These are phyloP conservation scores for Biancaea sappan DNA, from an alignment of 306 rosid species.

Conservation along the genomic window DNA sequence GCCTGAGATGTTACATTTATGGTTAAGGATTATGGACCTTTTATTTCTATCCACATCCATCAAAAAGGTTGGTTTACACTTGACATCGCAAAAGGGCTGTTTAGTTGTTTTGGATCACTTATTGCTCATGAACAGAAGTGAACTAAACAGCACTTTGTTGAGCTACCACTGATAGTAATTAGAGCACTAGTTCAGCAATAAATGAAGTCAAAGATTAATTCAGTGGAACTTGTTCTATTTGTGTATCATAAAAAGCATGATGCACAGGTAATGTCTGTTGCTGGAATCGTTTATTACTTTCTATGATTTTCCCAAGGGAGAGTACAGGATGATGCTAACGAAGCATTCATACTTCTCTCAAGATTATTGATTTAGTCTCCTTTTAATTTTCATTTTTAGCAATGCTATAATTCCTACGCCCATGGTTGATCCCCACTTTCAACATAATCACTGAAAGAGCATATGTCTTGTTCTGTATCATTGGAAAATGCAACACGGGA, in stretches of 20 bases:
- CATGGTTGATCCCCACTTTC: conserved; percentile 25
- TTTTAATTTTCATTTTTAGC: conserved; percentile 18
- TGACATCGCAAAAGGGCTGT: conserved; percentile 37
- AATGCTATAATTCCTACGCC: conserved; percentile 8
- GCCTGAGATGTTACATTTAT: conserved; percentile 42
- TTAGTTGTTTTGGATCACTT: conserved; percentile 36
- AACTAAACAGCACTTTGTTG: conserved; percentile 36
- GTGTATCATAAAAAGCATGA: conserved; percentile 28
- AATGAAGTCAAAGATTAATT: conserved; percentile 40
- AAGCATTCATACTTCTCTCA: conserved; percentile 23
- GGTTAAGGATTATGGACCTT: conserved; percentile 49
- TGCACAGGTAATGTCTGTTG: conserved; percentile 35
- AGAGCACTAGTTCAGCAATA: conserved; percentile 34
- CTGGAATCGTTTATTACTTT: conserved; percentile 15
- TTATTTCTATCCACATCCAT: conserved; percentile 42
- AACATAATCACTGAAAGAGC: conserved; percentile 26
- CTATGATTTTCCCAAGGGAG: conserved; percentile 20
- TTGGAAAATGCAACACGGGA: conserved; percentile 27
- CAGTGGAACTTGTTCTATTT: conserved; percentile 28
- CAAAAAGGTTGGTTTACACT: conserved; percentile 47
- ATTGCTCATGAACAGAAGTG: conserved; percentile 41
- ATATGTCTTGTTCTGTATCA: conserved; percentile 23
- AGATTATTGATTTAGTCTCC: not conserved
- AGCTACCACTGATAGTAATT: conserved; percentile 33
- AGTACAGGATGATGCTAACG: conserved; percentile 41